Conservation (phyloP, 306 rosid species). For the Styphnolobium japonicum region DNA sequence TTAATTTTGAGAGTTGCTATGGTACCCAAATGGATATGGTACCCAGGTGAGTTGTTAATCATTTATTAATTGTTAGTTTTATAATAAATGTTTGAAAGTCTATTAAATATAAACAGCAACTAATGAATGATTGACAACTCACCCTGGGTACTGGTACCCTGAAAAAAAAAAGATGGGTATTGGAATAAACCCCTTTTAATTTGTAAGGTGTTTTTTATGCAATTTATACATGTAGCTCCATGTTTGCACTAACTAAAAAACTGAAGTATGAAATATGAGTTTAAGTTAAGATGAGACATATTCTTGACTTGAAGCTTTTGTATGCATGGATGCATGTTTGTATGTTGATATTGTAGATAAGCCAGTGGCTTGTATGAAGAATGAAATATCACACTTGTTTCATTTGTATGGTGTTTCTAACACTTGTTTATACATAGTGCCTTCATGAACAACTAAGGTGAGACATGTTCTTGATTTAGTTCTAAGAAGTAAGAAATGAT, state of each 20-base stretch:
- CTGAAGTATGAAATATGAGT: constrained; percentile 1
- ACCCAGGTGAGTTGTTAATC: no score
- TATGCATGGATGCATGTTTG: background rate
- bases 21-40: no score
- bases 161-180: no score
- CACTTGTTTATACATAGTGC: background rate
- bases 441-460: background rate
- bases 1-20: no score
- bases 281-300: constrained; percentile 6
- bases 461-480: background rate
- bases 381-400: background rate
- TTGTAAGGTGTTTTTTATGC: background rate
- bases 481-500: background rate
- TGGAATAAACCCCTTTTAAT: no score
- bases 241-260: background rate
- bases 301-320: background rate
- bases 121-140: no score
- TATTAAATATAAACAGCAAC: no score
- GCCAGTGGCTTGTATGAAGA: background rate
- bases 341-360: background rate
- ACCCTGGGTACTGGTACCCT: no score
- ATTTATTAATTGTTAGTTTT: no score
- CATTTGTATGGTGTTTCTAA: background rate
- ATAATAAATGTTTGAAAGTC: no score
- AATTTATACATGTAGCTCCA: background rate